Base-by-base conservation (phyloP, 2,329 filamentous ascomycete genomes). In the Xylaria sp. region DNA sequence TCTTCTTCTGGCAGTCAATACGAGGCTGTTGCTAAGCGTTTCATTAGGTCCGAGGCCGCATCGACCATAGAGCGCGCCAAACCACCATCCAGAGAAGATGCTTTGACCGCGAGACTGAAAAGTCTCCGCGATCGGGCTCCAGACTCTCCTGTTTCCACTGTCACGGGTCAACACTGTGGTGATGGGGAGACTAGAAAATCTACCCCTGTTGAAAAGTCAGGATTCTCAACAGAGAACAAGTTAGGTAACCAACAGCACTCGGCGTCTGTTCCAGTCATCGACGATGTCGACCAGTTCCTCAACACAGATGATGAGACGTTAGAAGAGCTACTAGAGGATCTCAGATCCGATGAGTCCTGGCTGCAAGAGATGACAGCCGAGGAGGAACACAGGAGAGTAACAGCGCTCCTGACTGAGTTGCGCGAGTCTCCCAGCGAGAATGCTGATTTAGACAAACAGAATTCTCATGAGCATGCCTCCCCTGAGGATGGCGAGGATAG, bases 241-340 rank as follows among this genome's bases (percentile, higher is more conserved):
- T 51, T 57, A 55, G 63, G 37, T 53, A 55, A 44, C 46, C 48
- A 47, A 49, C 55, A 48, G 47, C 56, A 16, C 39, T 48, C 46
- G 44, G 7, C 63, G 37, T 39, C 62, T 47, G 9, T 48, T 46
- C 54, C 57, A 10, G 23, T 19, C 34, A 55, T 54, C 0, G 70
- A 72, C 0, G 70, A 73, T 48, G 73, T 76, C 0, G 76, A 77
- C 46, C 68, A 73, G 1, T 66, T 80, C 16, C 73, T 79, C 34
- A 71, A 75, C 42, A 79, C 78, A 2, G 80, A 83, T 63, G 80
- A 83, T n/a, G 72, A 77, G 52, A 80, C 77, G 1, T 71, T 84
- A 0, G 76, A 83, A 57, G 80, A 83, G 60, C 73, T 84, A 8
- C 73, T 85, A 2, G 75, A 73, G 1, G 75, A 78, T 34, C 73